phyloP scores from a whole-genome alignment of 164 flowering plant species.

The Chloranthus sessilifolius region DNA sequence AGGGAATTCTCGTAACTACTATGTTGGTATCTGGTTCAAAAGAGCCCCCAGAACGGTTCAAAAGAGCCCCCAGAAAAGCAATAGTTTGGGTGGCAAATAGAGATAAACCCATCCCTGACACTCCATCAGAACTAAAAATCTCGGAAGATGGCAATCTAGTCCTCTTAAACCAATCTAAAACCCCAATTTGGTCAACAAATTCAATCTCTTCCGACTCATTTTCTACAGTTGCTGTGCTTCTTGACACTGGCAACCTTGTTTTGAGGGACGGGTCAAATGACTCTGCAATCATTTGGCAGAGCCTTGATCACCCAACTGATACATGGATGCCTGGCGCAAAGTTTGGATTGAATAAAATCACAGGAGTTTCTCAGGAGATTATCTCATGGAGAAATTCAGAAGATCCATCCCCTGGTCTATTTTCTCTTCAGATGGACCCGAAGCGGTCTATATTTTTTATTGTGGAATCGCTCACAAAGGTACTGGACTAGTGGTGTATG shows the following conservation, averaged over 20 bases:
- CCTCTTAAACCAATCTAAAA: background rate
- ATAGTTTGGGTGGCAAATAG: conserved; percentile 29
- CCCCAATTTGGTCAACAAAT: conserved; percentile 13
- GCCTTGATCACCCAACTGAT: conserved; percentile 12
- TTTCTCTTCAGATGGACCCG: conserved; percentile 7
- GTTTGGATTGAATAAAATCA: conserved; percentile 4
- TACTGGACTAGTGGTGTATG: conserved; percentile 17
- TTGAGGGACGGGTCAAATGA: conserved; percentile 7
- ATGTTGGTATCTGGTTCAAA: conserved; percentile 23
- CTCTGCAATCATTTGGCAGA: conserved; percentile 3
- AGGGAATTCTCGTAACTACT: conserved; percentile 14
- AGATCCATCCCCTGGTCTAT: conserved; percentile 14
- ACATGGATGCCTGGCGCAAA: conserved; percentile 11
- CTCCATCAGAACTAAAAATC: conserved; percentile 17
- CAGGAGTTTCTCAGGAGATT: conserved; percentile 2
- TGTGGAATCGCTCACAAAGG: conserved; percentile 8
- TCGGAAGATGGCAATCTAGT: conserved; percentile 27
- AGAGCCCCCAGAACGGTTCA: background rate
- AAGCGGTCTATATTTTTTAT: conserved; percentile 1
- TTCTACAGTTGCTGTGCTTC: conserved; percentile 6
- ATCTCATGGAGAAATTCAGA: conserved; percentile 16
- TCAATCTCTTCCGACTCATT: background rate
- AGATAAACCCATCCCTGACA: conserved; percentile 15
- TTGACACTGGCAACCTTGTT: conserved; percentile 24
- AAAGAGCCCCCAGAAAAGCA: conserved; percentile 3